phyloP scores from a whole-genome alignment of 495 filamentous ascomycete genomes.

The Baudoinia panamericana region DNA sequence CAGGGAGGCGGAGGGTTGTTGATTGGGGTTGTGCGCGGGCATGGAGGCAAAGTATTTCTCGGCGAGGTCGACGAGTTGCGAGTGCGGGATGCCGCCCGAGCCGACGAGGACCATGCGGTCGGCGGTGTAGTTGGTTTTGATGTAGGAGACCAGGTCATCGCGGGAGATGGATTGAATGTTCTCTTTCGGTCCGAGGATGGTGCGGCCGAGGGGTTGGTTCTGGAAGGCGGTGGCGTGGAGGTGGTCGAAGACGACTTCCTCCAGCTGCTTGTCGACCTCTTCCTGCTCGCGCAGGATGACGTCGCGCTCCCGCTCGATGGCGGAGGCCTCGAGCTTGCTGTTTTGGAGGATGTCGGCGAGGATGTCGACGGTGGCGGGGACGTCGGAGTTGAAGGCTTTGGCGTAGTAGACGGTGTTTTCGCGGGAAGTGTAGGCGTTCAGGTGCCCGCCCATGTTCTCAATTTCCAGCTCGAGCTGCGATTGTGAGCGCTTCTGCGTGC shows the following conservation, averaged over 20 bases:
- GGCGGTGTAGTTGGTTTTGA: conserved; percentile 97
- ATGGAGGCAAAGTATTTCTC: conserved; percentile 87
- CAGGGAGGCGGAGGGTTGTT: conserved; percentile 48
- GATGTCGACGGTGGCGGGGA: conserved; percentile 90
- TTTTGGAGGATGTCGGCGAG: conserved; percentile 98
- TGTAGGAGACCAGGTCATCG: conserved; percentile 82
- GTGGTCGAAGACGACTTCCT: conserved; percentile 99
- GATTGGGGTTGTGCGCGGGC: conserved; percentile 54
- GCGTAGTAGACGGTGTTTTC: conserved; percentile 99
- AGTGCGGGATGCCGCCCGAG: conserved; percentile 84
- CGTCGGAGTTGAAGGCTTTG: conserved; percentile 95
- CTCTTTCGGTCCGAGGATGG: conserved; percentile 92
- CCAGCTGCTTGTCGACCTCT: conserved; percentile 98
- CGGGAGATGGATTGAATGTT: conserved; percentile 95
- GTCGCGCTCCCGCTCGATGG: conserved; percentile 94
- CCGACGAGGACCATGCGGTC: conserved; percentile 99
- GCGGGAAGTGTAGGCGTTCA: conserved; percentile 99
- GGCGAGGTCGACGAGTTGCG: conserved; percentile 84
- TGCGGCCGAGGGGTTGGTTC: conserved; percentile 87
- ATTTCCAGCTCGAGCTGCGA: conserved; percentile 97
- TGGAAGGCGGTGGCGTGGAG: conserved; percentile 97
- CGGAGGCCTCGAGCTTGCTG: conserved; percentile 83
- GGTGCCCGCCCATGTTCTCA: conserved; percentile 98
- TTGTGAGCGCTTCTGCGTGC: conserved; percentile 83
- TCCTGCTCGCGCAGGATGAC: conserved; percentile 98